Percentiles rank a stretch among this genome's conserved stretches.
These are phyloP conservation scores for Pachysandra terminalis DNA, from an alignment of 164 flowering plant genomes.

Conservation along the genomic window DNA sequence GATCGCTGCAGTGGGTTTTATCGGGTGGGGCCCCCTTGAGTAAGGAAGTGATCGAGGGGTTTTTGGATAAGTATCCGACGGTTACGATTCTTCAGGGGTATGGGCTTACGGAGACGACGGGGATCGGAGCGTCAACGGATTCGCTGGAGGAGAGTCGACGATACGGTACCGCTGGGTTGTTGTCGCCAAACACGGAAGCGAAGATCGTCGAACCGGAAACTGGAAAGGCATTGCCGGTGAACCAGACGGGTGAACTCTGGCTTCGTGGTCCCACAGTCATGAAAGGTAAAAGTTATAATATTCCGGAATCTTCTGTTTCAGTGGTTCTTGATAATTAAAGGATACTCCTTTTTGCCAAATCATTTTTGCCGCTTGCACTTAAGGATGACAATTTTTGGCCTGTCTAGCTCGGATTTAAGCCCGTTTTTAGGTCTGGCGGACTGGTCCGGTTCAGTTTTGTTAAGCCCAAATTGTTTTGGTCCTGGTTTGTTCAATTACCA, in stretches of 20 bases:
- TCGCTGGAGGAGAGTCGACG: conserved; percentile 74
- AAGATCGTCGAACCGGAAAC: conserved; percentile 74
- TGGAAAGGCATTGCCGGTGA: conserved; percentile 48
- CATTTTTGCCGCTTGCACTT: too few species aligned
- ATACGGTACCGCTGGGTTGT: conserved; percentile 79
- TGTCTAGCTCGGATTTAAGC: too few species aligned
- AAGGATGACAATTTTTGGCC: too few species aligned
- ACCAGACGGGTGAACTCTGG: conserved; percentile 91
- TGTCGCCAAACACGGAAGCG: conserved; percentile 70
- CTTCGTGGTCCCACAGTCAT: conserved; percentile 71
- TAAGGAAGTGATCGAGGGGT: conserved; percentile 78
- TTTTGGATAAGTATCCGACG: conserved; percentile 52
- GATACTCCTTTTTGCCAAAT: too few species aligned
- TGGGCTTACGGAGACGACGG: conserved; percentile 88
- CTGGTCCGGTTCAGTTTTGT: too few species aligned
- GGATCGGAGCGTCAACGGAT: conserved; percentile 82
- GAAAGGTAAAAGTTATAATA: conserved; percentile 56
- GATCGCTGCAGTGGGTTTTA: conserved; percentile 41
- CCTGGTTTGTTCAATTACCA: too few species aligned
- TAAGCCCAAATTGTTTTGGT: too few species aligned
- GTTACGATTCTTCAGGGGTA: conserved; percentile 77
- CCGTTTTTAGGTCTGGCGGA: too few species aligned
- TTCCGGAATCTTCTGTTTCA: too few species aligned
- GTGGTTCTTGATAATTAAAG: too few species aligned
- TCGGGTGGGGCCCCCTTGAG: conserved; percentile 92